Evolutionary conservation across 1,284 basidiomycete genomes (phyloP).

Genomic region (Rhizoctonia solani): DNA sequence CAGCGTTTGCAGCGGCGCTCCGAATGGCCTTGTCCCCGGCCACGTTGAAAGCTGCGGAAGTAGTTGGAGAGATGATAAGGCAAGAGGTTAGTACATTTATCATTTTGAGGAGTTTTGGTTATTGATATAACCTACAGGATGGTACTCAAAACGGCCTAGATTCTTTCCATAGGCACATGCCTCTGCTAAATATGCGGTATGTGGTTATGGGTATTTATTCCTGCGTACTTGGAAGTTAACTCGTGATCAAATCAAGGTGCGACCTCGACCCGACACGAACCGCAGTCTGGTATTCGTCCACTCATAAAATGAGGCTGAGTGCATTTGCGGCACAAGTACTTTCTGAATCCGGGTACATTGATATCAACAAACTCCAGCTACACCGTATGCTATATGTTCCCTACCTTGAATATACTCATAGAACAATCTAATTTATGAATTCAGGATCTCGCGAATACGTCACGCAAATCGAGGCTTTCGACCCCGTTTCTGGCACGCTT

Average conservation of each 20-base stretch:
- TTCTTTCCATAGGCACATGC: conserved; percentile 63
- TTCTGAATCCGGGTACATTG: conserved; percentile 52
- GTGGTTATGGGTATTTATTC: not conserved
- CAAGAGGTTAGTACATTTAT: conserved; percentile 50
- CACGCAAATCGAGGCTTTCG: conserved; percentile 47
- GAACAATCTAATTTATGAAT: not conserved
- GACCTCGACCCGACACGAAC: conserved; percentile 55
- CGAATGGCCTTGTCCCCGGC: conserved; percentile 52
- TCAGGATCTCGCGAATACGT: conserved; percentile 58
- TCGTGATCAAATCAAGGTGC: conserved; percentile 47
- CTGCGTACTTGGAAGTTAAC: no score
- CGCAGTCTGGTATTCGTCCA: conserved; percentile 63
- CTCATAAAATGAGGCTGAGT: conserved; percentile 57
- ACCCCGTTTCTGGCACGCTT: conserved; percentile 50
- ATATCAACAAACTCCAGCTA: conserved; percentile 52
- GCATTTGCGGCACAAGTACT: conserved; percentile 58
- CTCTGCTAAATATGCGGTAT: conserved; percentile 61
- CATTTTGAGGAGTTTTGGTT: not conserved
- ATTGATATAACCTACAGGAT: conserved; percentile 46
- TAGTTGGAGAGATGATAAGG: conserved; percentile 58
- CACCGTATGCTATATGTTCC: conserved; percentile 50
- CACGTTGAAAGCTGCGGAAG: conserved; percentile 54
- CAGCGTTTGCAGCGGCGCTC: conserved; percentile 59
- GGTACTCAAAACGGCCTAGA: conserved; percentile 56
- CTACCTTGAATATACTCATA: not conserved